Conservation (phyloP, 2,329 filamentous ascomycete species). For the Ceratocystiopsis brevicomis region DNA sequence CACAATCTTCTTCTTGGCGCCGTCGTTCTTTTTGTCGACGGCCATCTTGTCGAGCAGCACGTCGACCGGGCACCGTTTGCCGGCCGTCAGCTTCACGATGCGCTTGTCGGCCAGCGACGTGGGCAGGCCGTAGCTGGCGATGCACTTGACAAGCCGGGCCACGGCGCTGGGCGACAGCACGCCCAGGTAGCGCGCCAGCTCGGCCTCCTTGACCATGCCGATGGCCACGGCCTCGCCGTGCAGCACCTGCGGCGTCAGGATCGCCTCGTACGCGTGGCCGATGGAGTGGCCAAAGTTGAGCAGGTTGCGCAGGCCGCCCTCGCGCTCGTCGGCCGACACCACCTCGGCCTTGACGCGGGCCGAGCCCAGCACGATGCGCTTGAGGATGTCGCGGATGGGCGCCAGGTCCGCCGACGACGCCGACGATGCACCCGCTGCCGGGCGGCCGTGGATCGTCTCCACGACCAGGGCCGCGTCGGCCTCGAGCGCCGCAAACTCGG, state of each 20-base stretch:
- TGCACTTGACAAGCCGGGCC: conserved; percentile 76
- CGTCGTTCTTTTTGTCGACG: conserved; percentile 97
- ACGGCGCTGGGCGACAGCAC: conserved; percentile 73
- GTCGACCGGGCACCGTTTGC: conserved; percentile 75
- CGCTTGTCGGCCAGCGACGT: conserved; percentile 69
- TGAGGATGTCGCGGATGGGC: conserved; percentile 50
- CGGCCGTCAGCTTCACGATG: conserved; percentile 63
- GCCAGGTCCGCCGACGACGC: conserved; percentile 38
- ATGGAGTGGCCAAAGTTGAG: conserved; percentile 98
- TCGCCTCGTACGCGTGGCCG: conserved; percentile 88
- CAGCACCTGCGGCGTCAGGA: conserved; percentile 83
- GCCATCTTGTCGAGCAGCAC: conserved; percentile 82
- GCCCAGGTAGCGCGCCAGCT: conserved; percentile 76
- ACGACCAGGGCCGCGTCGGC: conserved; percentile 62
- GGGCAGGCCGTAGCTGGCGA: conserved; percentile 81
- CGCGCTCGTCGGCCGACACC: conserved; percentile 83
- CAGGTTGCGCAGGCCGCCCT: conserved; percentile 82
- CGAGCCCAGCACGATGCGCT: conserved; percentile 70
- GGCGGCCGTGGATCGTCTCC: conserved; percentile 43
- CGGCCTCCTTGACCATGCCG: conserved; percentile 96
- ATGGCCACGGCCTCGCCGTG: conserved; percentile 94
- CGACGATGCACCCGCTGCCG: conserved; percentile 16
- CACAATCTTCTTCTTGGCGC: conserved; percentile 87
- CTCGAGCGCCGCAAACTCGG: conserved; percentile 71
- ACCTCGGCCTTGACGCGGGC: conserved; percentile 89